Evolutionary conservation across 805 yeast species (phyloP).

Genomic region (Barnettozyma siamensis): DNA sequence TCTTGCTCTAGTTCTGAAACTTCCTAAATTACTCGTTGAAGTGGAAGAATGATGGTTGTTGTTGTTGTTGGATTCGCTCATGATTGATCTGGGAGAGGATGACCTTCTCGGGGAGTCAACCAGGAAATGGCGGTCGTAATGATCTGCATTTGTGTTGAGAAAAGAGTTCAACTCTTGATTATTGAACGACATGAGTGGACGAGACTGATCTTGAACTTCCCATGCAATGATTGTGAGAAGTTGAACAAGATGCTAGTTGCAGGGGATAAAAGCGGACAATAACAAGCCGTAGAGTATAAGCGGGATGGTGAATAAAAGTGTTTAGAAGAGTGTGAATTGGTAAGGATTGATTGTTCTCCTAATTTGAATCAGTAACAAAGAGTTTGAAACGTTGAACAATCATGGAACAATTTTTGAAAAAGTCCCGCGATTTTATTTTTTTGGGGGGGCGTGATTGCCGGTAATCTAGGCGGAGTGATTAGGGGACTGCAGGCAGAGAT

Average conservation of each 20-base stretch:
- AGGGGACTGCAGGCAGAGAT: neutral
- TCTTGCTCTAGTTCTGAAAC: conserved; percentile 52
- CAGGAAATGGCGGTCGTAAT: conserved; percentile 14
- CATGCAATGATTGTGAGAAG: too few relatives aligned
- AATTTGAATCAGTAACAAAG: too few relatives aligned
- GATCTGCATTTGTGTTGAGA: conserved; percentile 16
- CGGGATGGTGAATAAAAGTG: too few relatives aligned
- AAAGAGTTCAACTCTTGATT: conserved; percentile 21
- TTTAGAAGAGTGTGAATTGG: too few relatives aligned
- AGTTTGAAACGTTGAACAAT: neutral
- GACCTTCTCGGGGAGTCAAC: conserved; percentile 23
- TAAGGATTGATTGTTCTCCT: too few relatives aligned
- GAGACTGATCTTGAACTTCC: neutral
- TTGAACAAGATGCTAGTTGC: too few relatives aligned
- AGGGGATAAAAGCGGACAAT: too few relatives aligned
- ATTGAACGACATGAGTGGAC: conserved; percentile 13
- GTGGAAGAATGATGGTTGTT: conserved; percentile 1
- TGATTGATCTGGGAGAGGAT: conserved; percentile 21
- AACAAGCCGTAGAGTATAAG: too few relatives aligned
- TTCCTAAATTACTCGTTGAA: conserved; percentile 31
- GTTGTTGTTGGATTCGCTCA: conserved; percentile 17
- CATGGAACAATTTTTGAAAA: too few relatives aligned
- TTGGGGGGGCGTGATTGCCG: neutral
- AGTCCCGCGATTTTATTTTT: neutral
- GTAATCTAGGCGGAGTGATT: neutral